These are phyloP conservation scores for Silybum marianum DNA, from an alignment of 129 eudicot species.

Conservation along the genomic window DNA sequence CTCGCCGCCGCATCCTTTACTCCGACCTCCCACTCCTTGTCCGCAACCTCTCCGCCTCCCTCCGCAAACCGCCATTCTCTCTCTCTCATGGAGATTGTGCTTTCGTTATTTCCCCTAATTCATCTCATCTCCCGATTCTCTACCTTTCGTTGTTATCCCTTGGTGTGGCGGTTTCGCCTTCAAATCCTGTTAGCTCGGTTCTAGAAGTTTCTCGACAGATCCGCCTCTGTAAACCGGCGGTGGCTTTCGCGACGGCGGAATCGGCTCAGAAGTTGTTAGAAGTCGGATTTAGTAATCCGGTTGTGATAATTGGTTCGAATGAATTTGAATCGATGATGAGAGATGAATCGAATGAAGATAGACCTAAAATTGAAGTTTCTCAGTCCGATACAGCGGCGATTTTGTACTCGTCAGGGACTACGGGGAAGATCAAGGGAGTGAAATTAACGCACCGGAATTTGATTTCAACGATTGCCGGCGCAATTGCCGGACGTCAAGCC, in stretches of 20 bases:
- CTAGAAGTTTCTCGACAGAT: constrained; percentile 46
- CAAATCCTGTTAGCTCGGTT: constrained; percentile 50
- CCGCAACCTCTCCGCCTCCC: constrained; percentile 34
- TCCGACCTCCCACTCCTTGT: constrained; percentile 30
- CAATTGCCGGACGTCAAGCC: constrained; percentile 17
- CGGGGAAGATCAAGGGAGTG: constrained; percentile 67
- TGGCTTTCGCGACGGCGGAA: constrained; percentile 49
- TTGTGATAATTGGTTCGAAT: constrained; percentile 40
- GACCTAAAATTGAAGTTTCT: not conserved
- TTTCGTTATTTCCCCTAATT: constrained; percentile 49
- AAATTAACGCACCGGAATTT: constrained; percentile 58
- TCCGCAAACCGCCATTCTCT: constrained; percentile 22
- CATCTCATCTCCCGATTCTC: constrained; percentile 41
- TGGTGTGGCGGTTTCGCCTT: constrained; percentile 57
- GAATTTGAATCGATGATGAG: constrained; percentile 45
- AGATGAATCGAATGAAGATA: not conserved
- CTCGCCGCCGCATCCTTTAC: constrained; percentile 38
- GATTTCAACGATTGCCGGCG: constrained; percentile 45
- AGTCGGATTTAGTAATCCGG: constrained; percentile 17
- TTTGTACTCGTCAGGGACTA: constrained; percentile 70
- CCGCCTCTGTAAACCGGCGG: constrained; percentile 39
- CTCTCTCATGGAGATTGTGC: constrained; percentile 43
- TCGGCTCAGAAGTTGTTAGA: constrained; percentile 24
- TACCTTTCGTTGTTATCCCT: constrained; percentile 47
- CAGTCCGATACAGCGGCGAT: constrained; percentile 65